phyloP scores from a whole-genome alignment of 164 flowering plant species.

The Kalanchoe fedtschenkoi region DNA sequence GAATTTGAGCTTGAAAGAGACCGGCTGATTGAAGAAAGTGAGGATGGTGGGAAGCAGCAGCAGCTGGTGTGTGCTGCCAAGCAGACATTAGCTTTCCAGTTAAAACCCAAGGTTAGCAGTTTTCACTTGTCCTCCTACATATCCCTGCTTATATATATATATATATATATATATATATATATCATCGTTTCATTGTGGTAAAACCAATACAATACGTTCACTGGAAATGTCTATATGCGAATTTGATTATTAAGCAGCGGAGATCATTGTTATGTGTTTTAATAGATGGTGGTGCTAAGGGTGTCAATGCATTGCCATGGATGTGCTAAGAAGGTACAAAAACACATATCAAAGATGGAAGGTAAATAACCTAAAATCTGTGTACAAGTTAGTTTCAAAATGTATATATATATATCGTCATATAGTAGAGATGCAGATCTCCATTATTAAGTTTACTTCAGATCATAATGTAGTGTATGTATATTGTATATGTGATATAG shows the following conservation, averaged over 20 bases:
- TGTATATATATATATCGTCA: neutral
- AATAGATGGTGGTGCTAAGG: slow-evolving; percentile 64
- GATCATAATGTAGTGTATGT: neutral
- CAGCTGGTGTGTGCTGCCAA: slow-evolving; percentile 45
- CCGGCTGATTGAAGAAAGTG: slow-evolving; percentile 29
- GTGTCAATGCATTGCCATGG: slow-evolving; percentile 85
- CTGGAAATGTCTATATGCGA: too few relatives aligned
- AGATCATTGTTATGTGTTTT: neutral
- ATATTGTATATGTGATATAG: slow-evolving; percentile 26
- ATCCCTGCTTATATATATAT: neutral
- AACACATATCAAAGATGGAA: slow-evolving; percentile 67
- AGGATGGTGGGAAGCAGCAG: slow-evolving; percentile 30
- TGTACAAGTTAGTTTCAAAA: neutral
- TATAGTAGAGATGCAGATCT: neutral
- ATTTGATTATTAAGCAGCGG: neutral
- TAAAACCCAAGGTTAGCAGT: slow-evolving; percentile 57
- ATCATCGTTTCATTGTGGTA: too few relatives aligned
- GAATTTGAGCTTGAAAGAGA: slow-evolving; percentile 34
- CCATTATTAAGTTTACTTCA: neutral
- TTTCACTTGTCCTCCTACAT: neutral
- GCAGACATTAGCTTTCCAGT: slow-evolving; percentile 63
- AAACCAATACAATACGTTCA: too few relatives aligned
- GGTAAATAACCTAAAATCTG: slow-evolving; percentile 28
- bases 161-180: neutral
- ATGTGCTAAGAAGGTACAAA: slow-evolving; percentile 69